These are phyloP conservation scores for Mayamaea pseudoterrestris DNA, from an alignment of 108 stramenopile genomes.

Conservation along the genomic window DNA sequence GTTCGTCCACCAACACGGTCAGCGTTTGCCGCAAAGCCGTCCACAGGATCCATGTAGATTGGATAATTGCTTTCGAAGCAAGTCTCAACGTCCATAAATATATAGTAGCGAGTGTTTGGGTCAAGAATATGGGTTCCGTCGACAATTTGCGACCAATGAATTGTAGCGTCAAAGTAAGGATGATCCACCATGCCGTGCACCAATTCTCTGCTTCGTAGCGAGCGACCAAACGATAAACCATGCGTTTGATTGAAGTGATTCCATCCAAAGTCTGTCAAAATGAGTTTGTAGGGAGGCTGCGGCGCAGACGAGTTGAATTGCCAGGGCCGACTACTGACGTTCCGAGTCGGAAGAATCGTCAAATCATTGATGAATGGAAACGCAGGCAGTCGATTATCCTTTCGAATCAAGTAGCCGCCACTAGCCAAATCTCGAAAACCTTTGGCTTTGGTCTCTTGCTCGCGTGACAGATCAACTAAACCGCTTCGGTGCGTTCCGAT, in stretches of 20 bases:
- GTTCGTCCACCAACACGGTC: constrained; percentile 3
- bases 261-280: constrained; percentile 26
- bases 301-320: too few relatives aligned
- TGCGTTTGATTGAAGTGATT: constrained; percentile 19
- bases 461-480: too few relatives aligned
- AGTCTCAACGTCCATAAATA: constrained; percentile 20
- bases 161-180: constrained; percentile 27
- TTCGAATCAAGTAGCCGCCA: too few relatives aligned
- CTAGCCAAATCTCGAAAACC: too few relatives aligned
- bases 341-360: too few relatives aligned
- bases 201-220: too few relatives aligned
- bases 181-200: constrained; percentile 21
- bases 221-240: constrained; percentile 1
- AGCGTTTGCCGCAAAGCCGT: background rate
- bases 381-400: too few relatives aligned
- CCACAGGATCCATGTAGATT: constrained; percentile 13
- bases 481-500: too few relatives aligned
- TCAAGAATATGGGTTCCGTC: background rate
- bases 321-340: too few relatives aligned
- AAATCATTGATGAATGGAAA: too few relatives aligned
- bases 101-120: constrained; percentile 5
- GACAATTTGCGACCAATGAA: constrained; percentile 17
- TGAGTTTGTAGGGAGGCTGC: too few relatives aligned
- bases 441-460: too few relatives aligned
- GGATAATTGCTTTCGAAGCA: constrained; percentile 28